A percentile compares a stretch with the other conserved stretches of the same genome.
phyloP scores from a whole-genome alignment of 768 basidiomycete genomes.

The Hortiboletus flavorubellus region DNA sequence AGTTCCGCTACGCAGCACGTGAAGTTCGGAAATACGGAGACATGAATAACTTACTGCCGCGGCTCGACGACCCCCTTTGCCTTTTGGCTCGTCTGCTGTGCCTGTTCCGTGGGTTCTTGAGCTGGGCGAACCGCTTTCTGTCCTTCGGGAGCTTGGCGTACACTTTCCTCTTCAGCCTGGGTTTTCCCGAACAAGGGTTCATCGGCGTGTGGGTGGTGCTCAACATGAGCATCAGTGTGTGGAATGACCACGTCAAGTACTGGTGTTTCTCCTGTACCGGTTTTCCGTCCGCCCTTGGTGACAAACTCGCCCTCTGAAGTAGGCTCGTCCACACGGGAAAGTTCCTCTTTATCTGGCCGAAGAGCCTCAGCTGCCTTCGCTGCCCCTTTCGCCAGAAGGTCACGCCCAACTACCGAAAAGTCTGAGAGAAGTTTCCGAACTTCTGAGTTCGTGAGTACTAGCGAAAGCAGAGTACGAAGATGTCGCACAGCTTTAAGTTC shows the following conservation, averaged over 20 bases:
- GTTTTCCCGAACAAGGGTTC: conserved; percentile 33
- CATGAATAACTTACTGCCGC: conserved; percentile 14
- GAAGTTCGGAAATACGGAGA: neutral
- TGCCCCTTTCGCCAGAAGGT: conserved; percentile 74
- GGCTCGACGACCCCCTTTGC: neutral
- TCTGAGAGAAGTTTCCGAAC: conserved; percentile 85
- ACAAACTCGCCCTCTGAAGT: conserved; percentile 69
- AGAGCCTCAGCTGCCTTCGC: conserved; percentile 65
- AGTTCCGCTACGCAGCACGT: conserved; percentile 18
- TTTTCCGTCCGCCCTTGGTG: conserved; percentile 40
- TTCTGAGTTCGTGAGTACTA: conserved; percentile 91
- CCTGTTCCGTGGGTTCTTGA: conserved; percentile 13
- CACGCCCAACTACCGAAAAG: conserved; percentile 74
- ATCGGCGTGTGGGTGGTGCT: conserved; percentile 52
- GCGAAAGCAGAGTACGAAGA: conserved; percentile 80
- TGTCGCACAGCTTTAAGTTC: conserved; percentile 67
- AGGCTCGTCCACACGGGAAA: conserved; percentile 65
- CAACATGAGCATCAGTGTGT: conserved; percentile 38
- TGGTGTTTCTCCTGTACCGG: conserved; percentile 44
- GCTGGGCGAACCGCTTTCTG: conserved; percentile 6
- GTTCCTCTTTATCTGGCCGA: conserved; percentile 59
- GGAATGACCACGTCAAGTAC: conserved; percentile 47
- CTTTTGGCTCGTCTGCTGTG: conserved; percentile 1
- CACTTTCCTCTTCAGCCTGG: conserved; percentile 34
- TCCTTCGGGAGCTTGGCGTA: conserved; percentile 22